Base-by-base conservation (phyloP, 106 monocot genomes). In the Gastrodia elata region DNA sequence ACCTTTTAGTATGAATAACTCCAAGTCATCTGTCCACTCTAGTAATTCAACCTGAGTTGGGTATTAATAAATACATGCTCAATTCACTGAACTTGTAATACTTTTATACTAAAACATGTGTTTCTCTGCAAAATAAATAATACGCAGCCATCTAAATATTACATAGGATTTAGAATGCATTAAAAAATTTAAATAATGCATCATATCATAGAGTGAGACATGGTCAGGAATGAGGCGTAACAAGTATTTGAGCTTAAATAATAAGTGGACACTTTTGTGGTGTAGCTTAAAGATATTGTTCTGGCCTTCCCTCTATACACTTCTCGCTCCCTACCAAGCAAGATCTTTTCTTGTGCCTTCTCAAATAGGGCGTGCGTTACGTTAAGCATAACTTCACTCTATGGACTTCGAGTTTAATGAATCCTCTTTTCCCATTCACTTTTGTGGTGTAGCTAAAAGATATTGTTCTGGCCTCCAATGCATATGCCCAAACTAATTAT, bases 11-110 rank as follows among this genome's bases (percentile, higher is more conserved):
- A 91, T 30, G 75, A 98, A 98, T 46, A 75, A 79, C 75, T 98
- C 97, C 70, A 98, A 41, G 74, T 98, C 97, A 88, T 98, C 97
- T 22, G 90, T 93, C 97, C 97, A 98, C 78, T 93, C 97, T 27
- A 98, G 97, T 68, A 93, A 82, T 48, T 68, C 80, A 76, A 93
- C 80, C 97, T 98, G 71, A 73, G 32, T 61, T 33, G 61, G 10
- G 32, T 14, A 61, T 61, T 13, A 28, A 61, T 30, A 8, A 32
- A 61, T 32, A 15, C 61, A 32, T n/a, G n/a, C 61, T 32, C 30
- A 32, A 61, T 61, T 32, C 28, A 28, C 10, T 30, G 61, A 32
- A 24, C 8, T 30, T 61, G 61, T 61, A 13, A 61, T 25, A 59
- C n/a, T n/a, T 59, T 59, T 11, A 61, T 32, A 61, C 14, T 61